These are phyloP conservation scores for Rosa rugosa DNA, from an alignment of 306 rosid genomes.

Conservation along the genomic window DNA sequence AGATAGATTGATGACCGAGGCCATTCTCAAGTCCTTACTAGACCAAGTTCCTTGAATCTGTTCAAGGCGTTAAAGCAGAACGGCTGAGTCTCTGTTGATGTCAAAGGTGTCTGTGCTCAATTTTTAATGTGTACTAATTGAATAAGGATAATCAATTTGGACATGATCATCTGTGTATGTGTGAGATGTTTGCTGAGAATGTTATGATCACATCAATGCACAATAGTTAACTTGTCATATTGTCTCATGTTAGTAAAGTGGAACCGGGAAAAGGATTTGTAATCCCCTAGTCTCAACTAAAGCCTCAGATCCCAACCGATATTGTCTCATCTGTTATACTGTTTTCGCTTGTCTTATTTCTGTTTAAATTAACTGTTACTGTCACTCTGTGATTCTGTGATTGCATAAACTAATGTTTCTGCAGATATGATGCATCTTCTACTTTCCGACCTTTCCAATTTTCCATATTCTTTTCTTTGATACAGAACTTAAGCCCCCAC, in stretches of 20 bases:
- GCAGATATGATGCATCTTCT: constrained; percentile 25
- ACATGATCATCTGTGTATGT: not conserved
- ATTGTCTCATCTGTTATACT: constrained; percentile 1
- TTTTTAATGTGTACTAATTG: not conserved
- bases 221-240: not conserved
- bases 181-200: not conserved
- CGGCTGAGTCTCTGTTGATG: not conserved
- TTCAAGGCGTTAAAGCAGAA: not conserved
- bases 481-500: constrained; percentile 7
- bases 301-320: not conserved
- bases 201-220: constrained; percentile 13
- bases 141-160: constrained; percentile 3
- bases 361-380: not conserved
- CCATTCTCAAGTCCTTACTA: not conserved
- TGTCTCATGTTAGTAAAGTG: not conserved
- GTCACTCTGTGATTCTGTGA: not conserved
- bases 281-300: not conserved
- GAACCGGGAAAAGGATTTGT: constrained; percentile 1
- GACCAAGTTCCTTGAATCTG: not conserved
- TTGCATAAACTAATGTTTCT: constrained; percentile 8
- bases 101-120: constrained; percentile 4
- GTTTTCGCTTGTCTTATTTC: not conserved
- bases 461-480: constrained; percentile 15
- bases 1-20: not conserved
- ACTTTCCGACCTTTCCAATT: constrained; percentile 29